Base-by-base conservation (phyloP, 1,284 basidiomycete genomes). In the Cryptococcus sp. region DNA sequence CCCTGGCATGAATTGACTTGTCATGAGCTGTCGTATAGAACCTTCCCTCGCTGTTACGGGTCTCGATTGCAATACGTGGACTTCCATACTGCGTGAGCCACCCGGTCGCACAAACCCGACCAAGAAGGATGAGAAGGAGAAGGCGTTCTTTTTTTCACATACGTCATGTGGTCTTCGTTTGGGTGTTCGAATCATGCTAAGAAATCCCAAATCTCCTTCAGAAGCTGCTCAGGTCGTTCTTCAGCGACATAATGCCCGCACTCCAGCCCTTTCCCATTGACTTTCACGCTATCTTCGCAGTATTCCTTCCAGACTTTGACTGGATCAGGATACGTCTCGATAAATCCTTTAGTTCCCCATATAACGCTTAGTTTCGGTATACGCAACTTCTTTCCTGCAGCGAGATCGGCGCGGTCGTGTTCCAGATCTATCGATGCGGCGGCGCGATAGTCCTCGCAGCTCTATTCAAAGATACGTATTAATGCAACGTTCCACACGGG, bases 191-290 rank as follows among this genome's bases (percentile, higher is more conserved):
- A 34, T 41, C 37, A 63, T 2, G 17, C 49, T 26, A 70, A 49
- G 50, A 69, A 69, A 8, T 50, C 58, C 13, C 50, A 13, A 19
- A 63, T 58, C 47, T 65, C 59, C 50, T 58, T 34, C 40, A 71
- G 22, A 3, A 78, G 55, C 43, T 67, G 60, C 19, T 68, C 59
- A 3, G 72, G 68, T 50, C 62, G 59, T 55, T 78, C 75, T 50
- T 78, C 78, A 3, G 76, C 72, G 5, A 80, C 66, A 56, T 78
- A 78, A 65, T 80, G 78, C n/a, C 77, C 77, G 41, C 73, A 66
- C 2, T 70, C 67, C 13, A 75, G 17, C 0, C 48, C 55, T 23
- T 55, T 54, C 0, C 76, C 78, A 1, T 54, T 58, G 16, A 77
- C 64, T 13, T 64, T 37, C 11, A 70, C 66, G 0, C 23, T 37